Base-by-base conservation (phyloP, 441 rosid species). In the Mallotus repandus region DNA sequence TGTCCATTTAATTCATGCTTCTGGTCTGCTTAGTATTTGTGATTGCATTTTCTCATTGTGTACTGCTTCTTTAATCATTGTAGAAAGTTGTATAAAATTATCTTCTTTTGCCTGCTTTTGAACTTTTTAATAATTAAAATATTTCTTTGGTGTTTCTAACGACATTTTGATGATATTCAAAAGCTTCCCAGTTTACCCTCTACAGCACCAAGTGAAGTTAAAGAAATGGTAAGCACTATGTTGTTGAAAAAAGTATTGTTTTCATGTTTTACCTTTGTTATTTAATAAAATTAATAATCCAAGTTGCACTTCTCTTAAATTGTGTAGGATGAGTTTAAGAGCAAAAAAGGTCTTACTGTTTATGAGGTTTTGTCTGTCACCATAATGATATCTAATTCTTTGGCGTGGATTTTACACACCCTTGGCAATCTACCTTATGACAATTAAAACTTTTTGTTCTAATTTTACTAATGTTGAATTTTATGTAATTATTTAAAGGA, bases 291-390 rank as follows among this genome's bases (percentile, higher is more conserved):
- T 56, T 69, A 71, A 66, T 65, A 70, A n/a, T 53, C 54, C 13
- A 35, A 53, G 71, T 63, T 80, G 57, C 21, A 4, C 58, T 70
- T 77, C 74, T 54, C 55, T 78, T 70, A 49, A 70, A 63, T 64
- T 66, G 68, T 89, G 80, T 89, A 95, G 98, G 96, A 95, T 64
- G 98, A 95, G 58, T 88, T 77, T 76, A 95, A 91, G 82, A 95
- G 97, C 86, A 90, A 90, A 85, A 91, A 86, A 85, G 95, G 98
- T 78, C 95, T 93, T 57, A 97, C 91, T 21, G 84, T 93, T 80
- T 95, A 95, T 71, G 98, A 93, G 99, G 99, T 95, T 80, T 77
- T 93, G n/a, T 29, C 3, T 29, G 2, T 75, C 29, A 38, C 16
- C 13, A 59, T 9, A 7, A 22, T 49, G 16, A 15, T 22, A 1